Base-by-base conservation (phyloP, 768 basidiomycete genomes). In the Agrocybe praecox region DNA sequence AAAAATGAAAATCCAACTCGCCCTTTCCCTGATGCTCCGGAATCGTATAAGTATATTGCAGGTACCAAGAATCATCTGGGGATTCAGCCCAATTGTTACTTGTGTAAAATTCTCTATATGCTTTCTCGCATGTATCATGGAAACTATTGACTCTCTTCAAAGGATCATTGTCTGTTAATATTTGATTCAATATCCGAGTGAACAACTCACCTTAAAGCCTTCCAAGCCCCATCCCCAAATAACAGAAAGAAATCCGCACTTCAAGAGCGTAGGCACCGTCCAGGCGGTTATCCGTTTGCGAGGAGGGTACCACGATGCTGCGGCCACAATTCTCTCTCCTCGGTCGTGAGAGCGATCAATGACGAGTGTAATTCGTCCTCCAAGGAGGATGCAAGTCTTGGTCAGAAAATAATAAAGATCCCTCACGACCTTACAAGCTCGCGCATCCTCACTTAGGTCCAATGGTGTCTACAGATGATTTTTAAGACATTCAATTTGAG, bases 21-120 rank as follows among this genome's bases (percentile, higher is more conserved):
- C 72, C 72, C 64, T 62, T 55, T 19, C 69, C 69, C 57, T 70
- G 66, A 48, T 60, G 60, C 5, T 64, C 65, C 22, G 72, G 71
- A 26, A 65, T 61, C 2, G 70, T 70, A 51, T 61, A 58, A 6
- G 65, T 62, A 17, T 67, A 48, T 34, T 68, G 65, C 26, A 74
- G 57, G 49, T 73, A 68, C 69, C 71, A 74, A 6, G 67, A 63
- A 17, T 62, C 58, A 15, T 72, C 67, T 1, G 65, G 62, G 5
- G 64, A 58, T 17, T 57, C 45, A 43, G 62, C 62, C 8, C 58
- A 44, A 2, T 58, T 63, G 42, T 57, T 65, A 1, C 24, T 44
- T 46, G 62, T 62, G 49, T 65, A 70, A 9, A 58, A 61, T 17
- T 57, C 52, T 12, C 63, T 42, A 62, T 67, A 58, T 3, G 53